A percentile compares a stretch with the other conserved stretches of the same genome.
phyloP scores from a whole-genome alignment of 106 monocot species.

The Acorus gramineus region DNA sequence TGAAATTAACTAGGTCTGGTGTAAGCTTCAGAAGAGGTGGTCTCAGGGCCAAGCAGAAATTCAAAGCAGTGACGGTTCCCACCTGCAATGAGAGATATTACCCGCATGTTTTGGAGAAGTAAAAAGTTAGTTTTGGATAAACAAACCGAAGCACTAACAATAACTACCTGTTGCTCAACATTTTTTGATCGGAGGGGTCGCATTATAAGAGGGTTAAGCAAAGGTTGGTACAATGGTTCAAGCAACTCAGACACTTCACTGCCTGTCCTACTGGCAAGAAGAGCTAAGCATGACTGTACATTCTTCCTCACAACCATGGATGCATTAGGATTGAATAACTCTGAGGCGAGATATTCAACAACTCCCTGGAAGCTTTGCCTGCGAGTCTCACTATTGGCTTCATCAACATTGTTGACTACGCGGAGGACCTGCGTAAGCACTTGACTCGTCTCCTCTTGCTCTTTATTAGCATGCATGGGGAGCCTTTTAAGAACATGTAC shows the following conservation, averaged over 20 bases:
- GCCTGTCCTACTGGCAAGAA: constrained; percentile 92
- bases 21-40: constrained; percentile 97
- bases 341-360: constrained; percentile 84
- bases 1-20: constrained; percentile 81
- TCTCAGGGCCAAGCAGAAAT: constrained; percentile 88
- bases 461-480: constrained; percentile 86
- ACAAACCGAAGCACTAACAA: neutral
- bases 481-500: constrained; percentile 89
- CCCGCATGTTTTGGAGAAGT: neutral
- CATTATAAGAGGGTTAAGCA: constrained; percentile 89
- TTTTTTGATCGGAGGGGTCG: constrained; percentile 75
- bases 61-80: constrained; percentile 91
- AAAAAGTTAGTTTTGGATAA: neutral
- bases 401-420: constrained; percentile 90
- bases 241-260: constrained; percentile 98
- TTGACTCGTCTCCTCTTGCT: constrained; percentile 97
- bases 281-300: constrained; percentile 83
- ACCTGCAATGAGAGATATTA: constrained; percentile 41
- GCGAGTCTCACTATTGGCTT: constrained; percentile 87
- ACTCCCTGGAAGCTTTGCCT: constrained; percentile 94
- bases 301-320: constrained; percentile 82
- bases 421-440: constrained; percentile 94
- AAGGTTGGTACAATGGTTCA: constrained; percentile 68
- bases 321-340: constrained; percentile 95
- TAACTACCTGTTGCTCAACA: constrained; percentile 86